A percentile compares a stretch with the other conserved stretches of the same genome.
phyloP scores from a whole-genome alignment of 2,329 filamentous ascomycete species.

The Blastomyces gilchristii region DNA sequence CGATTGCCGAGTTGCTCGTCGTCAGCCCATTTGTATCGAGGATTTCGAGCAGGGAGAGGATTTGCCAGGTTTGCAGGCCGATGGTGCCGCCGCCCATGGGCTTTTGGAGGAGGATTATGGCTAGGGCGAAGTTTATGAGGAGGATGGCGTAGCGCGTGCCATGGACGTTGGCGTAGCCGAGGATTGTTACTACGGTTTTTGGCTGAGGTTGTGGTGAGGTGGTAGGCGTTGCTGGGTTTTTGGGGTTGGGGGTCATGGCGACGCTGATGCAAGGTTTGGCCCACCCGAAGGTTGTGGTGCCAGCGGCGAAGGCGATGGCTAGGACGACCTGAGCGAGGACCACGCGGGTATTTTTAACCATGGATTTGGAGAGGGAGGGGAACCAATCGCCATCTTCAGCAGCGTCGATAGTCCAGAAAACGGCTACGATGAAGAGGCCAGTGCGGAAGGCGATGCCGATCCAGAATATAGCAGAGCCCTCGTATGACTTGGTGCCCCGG shows the following conservation, averaged over 20 bases:
- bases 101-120: slow-evolving; percentile 73
- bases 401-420: slow-evolving; percentile 83
- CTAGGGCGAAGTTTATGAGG: slow-evolving; percentile 65
- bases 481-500: slow-evolving; percentile 70
- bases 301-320: slow-evolving; percentile 69
- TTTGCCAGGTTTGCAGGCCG: slow-evolving; percentile 74
- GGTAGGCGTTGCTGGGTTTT: slow-evolving; percentile 30
- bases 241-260: slow-evolving; percentile 40
- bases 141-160: slow-evolving; percentile 83
- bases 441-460: slow-evolving; percentile 68
- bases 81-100: slow-evolving; percentile 87
- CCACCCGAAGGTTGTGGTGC: slow-evolving; percentile 75
- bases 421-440: slow-evolving; percentile 62
- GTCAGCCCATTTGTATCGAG: slow-evolving; percentile 53
- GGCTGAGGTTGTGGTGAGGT: slow-evolving; percentile 1
- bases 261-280: slow-evolving; percentile 76
- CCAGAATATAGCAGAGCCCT: slow-evolving; percentile 76
- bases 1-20: slow-evolving; percentile 56
- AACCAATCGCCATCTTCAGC: slow-evolving; percentile 78
- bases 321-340: slow-evolving; percentile 72
- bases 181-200: slow-evolving; percentile 55
- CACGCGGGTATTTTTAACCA: slow-evolving; percentile 63
- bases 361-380: slow-evolving; percentile 48
- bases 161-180: slow-evolving; percentile 89
- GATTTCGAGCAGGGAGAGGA: slow-evolving; percentile 63